Conservation (phyloP, 768 basidiomycete species). For the Russula compacta region DNA sequence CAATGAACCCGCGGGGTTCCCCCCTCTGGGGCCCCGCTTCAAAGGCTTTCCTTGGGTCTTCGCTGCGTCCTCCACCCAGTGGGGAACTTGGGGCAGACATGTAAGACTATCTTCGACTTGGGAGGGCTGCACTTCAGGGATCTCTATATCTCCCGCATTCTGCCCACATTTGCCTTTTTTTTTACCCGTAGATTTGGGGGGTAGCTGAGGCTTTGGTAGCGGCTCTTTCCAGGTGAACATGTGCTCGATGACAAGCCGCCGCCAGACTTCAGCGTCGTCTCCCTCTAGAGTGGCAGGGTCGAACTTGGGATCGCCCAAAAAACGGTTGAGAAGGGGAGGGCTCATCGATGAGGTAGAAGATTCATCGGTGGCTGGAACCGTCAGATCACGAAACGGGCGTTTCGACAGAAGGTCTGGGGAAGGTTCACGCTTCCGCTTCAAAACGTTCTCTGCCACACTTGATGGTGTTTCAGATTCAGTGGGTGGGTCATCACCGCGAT, state of each 20-base stretch:
- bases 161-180: conserved; percentile 6
- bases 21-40: not conserved
- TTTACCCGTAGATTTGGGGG: not conserved
- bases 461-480: not conserved
- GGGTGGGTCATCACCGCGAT: not conserved
- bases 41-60: not conserved
- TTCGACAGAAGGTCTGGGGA: conserved; percentile 22
- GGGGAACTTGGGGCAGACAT: conserved; percentile 12
- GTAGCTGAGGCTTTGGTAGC: not conserved
- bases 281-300: conserved; percentile 30
- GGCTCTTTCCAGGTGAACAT: conserved; percentile 41
- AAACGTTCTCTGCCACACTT: conserved; percentile 12
- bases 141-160: not conserved
- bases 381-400: conserved; percentile 8
- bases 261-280: conserved; percentile 46
- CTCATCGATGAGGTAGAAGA: not conserved
- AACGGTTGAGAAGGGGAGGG: conserved; percentile 21
- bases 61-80: conserved; percentile 3
- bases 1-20: conserved; percentile 7
- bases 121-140: not conserved
- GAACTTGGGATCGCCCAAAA: conserved; percentile 24
- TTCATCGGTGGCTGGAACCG: not conserved
- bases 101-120: not conserved
- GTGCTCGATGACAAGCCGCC: conserved; percentile 38
- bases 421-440: conserved; percentile 26